Base-by-base conservation (phyloP, 2,329 filamentous ascomycete species). In the Xylaria sp. region DNA sequence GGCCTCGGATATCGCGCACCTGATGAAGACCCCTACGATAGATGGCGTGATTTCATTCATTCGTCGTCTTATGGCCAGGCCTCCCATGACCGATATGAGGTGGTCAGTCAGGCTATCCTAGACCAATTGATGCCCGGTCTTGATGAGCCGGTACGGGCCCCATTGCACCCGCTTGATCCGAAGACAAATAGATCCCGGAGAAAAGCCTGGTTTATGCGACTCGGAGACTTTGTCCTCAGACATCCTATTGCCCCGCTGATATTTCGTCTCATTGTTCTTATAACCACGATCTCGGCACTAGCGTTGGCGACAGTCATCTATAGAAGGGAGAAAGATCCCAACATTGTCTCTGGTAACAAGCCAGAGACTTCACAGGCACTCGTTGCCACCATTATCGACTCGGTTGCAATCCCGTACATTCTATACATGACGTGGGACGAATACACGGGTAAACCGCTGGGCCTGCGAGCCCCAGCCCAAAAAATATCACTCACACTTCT, bases 351-450 rank as follows among this genome's bases (percentile, higher is more conserved):
- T 66, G 79, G 76, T 79, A 76, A 76, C 12, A 78, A 77, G 34
- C 81, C 84, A 1, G 90, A 93, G 78, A 89, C 88, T 34, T 89
- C 91, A 47, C 97, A 96, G 60, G 92, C 93, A 7, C 88, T 94
- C 67, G 94, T 98, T 82, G 95, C 95, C 34, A 91, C 98, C 62
- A 88, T 93, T 42, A 92, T 99, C 47, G 95, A 98, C 80, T 89
- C 91, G 6, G 86, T 98, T 14, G 95, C 96, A 2, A 86, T 98
- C 67, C 89, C 95, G 2, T 99, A 98, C 81, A 91, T 97, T 64
- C 83, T 92, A 57, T 98, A 97, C 81, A 96, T 98, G 82, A 97
- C 94, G 27, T 97, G 91, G 82, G 96, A 99, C 78, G 96, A 99
- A 82, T 98, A 98, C 81, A 96, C 93, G 4, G 93, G 93, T 34